A percentile compares a stretch with the other conserved stretches of the same genome.
Evolutionary conservation across 106 monocot genomes (phyloP).

Genomic region (Platanthera zijinensis): DNA sequence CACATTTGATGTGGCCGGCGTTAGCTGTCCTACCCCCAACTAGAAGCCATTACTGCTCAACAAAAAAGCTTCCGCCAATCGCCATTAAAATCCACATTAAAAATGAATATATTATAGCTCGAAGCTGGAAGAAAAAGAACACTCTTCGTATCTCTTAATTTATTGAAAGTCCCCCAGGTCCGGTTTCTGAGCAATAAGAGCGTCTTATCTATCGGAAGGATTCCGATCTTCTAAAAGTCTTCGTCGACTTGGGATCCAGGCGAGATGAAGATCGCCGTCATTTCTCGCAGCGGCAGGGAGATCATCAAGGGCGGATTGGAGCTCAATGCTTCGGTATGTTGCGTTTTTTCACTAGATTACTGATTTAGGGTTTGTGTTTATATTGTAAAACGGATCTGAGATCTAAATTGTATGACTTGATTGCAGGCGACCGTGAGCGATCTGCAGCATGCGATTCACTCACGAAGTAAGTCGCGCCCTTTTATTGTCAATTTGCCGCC

Average conservation of each 20-base stretch:
- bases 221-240: background rate
- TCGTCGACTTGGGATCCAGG: background rate
- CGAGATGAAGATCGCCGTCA: conserved; percentile 41
- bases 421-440: conserved; percentile 79
- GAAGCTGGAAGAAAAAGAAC: background rate
- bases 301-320: conserved; percentile 52
- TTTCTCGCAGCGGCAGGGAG: conserved; percentile 45
- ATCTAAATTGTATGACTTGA: background rate
- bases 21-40: conserved; percentile 1
- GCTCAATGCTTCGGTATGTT: conserved; percentile 35
- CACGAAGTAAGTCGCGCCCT: conserved; percentile 42
- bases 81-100: conserved; percentile 4
- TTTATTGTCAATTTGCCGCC: background rate
- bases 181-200: background rate
- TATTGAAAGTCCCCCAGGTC: background rate
- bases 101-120: background rate
- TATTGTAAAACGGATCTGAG: background rate
- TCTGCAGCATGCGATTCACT: conserved; percentile 64
- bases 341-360: background rate
- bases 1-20: background rate
- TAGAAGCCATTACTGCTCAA: background rate
- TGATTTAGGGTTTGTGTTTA: background rate
- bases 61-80: background rate
- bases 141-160: background rate
- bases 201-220: background rate